A percentile compares a stretch with the other conserved stretches of the same genome.
These are phyloP conservation scores for Xylaria sp. DNA, from an alignment of 2,329 filamentous ascomycete genomes.

Conservation along the genomic window DNA sequence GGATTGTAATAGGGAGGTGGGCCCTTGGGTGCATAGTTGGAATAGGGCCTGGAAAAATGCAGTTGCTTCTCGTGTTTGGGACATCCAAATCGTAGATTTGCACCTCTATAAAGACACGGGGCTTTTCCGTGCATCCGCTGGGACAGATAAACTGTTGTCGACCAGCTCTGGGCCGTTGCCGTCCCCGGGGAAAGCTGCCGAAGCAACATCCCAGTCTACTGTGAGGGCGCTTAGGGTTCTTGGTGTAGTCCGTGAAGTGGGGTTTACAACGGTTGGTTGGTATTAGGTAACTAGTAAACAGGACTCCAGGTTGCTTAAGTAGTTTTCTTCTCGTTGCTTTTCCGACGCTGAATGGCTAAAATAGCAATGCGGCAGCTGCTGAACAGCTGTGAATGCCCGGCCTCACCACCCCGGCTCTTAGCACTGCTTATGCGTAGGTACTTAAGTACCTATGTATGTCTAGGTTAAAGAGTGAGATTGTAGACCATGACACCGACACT, in stretches of 20 bases:
- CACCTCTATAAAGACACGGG: neutral
- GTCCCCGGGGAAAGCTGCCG: constrained; percentile 4
- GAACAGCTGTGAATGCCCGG: neutral
- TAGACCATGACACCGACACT: too few species aligned
- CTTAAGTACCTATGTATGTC: too few species aligned
- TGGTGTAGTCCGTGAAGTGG: neutral
- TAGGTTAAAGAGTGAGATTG: too few species aligned
- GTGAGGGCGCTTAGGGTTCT: neutral
- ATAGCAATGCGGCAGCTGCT: constrained; percentile 3
- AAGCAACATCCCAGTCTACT: constrained; percentile 10
- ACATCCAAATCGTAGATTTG: neutral
- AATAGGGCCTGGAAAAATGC: constrained; percentile 13
- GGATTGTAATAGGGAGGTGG: neutral
- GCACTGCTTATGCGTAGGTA: too few species aligned
- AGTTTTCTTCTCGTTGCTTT: neutral
- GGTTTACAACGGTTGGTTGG: too few species aligned
- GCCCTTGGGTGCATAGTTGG: constrained; percentile 26
- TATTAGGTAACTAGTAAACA: neutral
- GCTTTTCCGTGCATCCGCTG: neutral
- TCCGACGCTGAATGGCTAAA: neutral
- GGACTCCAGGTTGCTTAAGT: too few species aligned
- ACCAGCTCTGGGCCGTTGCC: neutral
- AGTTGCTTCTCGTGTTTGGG: neutral
- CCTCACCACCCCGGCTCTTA: too few species aligned
- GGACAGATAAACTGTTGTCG: neutral